Conservation (phyloP, 495 filamentous ascomycete species). For the Cenococcum geophilum region DNA sequence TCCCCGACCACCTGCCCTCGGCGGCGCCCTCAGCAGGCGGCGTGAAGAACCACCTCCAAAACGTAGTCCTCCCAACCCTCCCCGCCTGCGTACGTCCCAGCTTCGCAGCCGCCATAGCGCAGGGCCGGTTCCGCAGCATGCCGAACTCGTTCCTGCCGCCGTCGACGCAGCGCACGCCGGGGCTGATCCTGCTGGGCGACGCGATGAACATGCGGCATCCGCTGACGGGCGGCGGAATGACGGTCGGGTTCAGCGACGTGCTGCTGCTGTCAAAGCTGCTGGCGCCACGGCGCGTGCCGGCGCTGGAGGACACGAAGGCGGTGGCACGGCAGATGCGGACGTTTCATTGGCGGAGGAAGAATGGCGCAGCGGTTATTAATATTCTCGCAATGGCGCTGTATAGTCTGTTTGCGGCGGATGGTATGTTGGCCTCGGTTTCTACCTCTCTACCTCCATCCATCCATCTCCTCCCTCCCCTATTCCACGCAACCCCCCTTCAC, state of each 20-base stretch:
- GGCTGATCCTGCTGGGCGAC: slow-evolving; percentile 79
- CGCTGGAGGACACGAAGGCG: slow-evolving; percentile 56
- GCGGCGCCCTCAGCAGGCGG: slow-evolving; percentile 67
- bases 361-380: slow-evolving; percentile 80
- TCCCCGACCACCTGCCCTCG: slow-evolving; percentile 72
- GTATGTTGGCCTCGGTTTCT: slow-evolving; percentile 41
- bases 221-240: slow-evolving; percentile 92
- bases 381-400: slow-evolving; percentile 93
- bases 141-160: slow-evolving; percentile 89
- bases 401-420: slow-evolving; percentile 78
- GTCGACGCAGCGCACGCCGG: slow-evolving; percentile 60
- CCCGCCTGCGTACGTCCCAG: slow-evolving; percentile 65
- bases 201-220: slow-evolving; percentile 97
- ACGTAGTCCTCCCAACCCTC: slow-evolving; percentile 69
- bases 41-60: slow-evolving; percentile 71
- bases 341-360: slow-evolving; percentile 87
- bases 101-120: slow-evolving; percentile 68
- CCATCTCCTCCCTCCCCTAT: background rate
- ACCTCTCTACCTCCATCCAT: background rate
- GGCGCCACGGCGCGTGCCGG: slow-evolving; percentile 57
- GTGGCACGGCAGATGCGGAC: slow-evolving; percentile 62
- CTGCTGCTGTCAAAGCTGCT: slow-evolving; percentile 67
- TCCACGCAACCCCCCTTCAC: background rate
- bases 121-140: slow-evolving; percentile 71
- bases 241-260: slow-evolving; percentile 85